Percentiles rank a stretch among this genome's conserved stretches.
phyloP scores from a whole-genome alignment of 2,329 filamentous ascomycete species.

The Fusarium pseudograminearum region DNA sequence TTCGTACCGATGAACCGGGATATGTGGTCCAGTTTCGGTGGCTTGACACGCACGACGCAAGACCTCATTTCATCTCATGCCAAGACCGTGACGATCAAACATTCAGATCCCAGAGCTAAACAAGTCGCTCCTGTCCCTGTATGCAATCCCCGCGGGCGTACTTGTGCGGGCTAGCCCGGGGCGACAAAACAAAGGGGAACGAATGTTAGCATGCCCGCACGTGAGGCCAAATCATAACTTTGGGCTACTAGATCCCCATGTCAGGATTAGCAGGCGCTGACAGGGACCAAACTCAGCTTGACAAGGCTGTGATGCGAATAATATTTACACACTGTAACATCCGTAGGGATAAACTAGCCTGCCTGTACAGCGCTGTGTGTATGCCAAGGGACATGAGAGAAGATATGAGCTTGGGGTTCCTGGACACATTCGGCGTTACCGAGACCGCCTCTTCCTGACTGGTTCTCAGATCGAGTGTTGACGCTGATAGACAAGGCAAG shows the following conservation, averaged over 20 bases:
- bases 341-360: neutral
- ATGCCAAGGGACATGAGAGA: neutral
- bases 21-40: neutral
- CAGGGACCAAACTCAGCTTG: neutral
- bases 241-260: neutral
- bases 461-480: neutral
- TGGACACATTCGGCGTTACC: neutral
- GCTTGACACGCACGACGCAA: neutral
- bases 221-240: neutral
- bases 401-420: neutral
- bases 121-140: neutral
- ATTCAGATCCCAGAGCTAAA: neutral
- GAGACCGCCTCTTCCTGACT: neutral
- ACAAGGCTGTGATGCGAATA: neutral
- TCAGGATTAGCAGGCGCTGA: neutral
- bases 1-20: neutral
- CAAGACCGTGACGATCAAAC: neutral
- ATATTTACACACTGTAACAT: neutral
- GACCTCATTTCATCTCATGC: neutral
- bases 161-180: neutral
- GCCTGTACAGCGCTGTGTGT: neutral
- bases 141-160: neutral
- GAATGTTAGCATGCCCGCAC: too few species aligned
- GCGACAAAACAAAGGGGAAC: too few species aligned
- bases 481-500: neutral